Percentiles rank a stretch among this genome's conserved stretches.
Conservation (phyloP, 306 rosid genomes). For the Casuarina cunninghamiana region DNA sequence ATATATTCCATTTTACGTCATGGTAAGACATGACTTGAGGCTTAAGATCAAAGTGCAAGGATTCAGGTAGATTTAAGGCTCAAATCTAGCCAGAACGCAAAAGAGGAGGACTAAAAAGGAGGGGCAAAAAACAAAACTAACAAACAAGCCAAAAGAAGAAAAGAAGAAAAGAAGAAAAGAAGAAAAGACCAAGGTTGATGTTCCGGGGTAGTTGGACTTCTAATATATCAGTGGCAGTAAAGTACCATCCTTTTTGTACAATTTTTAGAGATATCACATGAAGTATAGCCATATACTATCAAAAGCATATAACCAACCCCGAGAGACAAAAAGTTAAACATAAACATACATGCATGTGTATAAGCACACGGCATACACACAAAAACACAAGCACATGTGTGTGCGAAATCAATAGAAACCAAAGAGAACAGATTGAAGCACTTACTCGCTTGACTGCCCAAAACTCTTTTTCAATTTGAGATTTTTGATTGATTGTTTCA, state of each 20-base stretch:
- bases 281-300: background rate
- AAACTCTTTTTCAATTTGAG: conserved; percentile 58
- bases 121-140: background rate
- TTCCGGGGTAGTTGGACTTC: background rate
- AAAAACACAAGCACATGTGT: background rate
- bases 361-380: too few relatives aligned
- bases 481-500: conserved; percentile 60
- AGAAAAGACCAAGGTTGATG: background rate
- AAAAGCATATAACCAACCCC: background rate
- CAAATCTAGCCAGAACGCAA: background rate
- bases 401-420: background rate
- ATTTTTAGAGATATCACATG: background rate
- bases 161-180: background rate
- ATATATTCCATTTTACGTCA: background rate
- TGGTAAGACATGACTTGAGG: background rate
- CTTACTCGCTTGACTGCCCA: conserved; percentile 48
- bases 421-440: conserved; percentile 20
- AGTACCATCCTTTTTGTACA: background rate
- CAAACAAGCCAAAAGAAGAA: too few relatives aligned
- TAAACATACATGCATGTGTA: background rate
- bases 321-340: background rate
- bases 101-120: background rate
- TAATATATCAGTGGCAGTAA: background rate
- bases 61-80: background rate
- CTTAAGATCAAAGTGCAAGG: background rate